Base-by-base conservation (phyloP, 345 rosid species). In the Cardamine occulta region DNA sequence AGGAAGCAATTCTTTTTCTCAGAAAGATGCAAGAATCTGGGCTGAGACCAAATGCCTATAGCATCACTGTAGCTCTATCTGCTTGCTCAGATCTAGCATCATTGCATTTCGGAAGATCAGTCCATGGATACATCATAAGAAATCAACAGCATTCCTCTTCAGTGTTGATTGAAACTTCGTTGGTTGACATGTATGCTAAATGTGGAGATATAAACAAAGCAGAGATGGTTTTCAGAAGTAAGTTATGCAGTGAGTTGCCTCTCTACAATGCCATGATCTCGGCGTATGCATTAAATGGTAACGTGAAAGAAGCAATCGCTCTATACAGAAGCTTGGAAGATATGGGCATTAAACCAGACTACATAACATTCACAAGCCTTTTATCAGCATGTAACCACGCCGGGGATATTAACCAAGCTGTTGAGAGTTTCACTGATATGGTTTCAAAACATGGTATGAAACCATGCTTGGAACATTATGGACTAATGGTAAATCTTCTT, bases 181-280 rank as follows among this genome's bases (percentile, higher is more conserved):
- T 87, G 70, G 78, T 82, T 62, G 90, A 88, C 79, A 82, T 93
- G 95, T 89, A 87, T 77, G 82, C 85, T 61, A 86, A 86, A 81
- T 84, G 86, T 77, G 97, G 96, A 77, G 70, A 72, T n/a, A 65
- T 81, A 61, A 79, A 77, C 74, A 72, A 66, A 74, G 87, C 87
- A 57, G 76, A 74, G 71, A 57, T 19, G 69, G 83, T 83, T n/a
- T 85, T 85, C 40, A 66, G 68, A 74, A 71, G 63, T 42, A 69
- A 65, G 40, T 24, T 14, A 37, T 73, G 4, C 40, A 76, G 80
- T 66, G 82, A 82, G 55, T 68, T 80, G 60, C 80, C 88, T n/a
- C 68, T 80, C 58, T 80, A 80, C 80, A 85, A 86, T 60, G 83
- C 87, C 63, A 76, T 84, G 85, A 86, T 85, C 76, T 83, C 85